Percentiles rank a stretch among this genome's conserved stretches.
phyloP scores from a whole-genome alignment of 768 basidiomycete genomes.

The Paxillus rubicundulus region DNA sequence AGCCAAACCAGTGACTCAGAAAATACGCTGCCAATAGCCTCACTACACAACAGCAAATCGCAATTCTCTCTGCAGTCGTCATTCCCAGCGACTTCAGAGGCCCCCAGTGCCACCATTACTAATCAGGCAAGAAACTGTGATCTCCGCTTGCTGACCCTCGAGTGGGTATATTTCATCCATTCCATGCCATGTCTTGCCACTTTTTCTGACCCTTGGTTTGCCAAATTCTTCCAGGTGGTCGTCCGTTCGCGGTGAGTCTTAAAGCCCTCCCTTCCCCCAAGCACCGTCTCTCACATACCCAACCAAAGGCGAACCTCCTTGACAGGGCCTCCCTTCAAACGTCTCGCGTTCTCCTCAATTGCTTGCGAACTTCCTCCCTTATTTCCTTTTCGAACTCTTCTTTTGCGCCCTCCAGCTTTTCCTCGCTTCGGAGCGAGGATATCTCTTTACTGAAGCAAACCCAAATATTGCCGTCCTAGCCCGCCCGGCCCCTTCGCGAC shows the following conservation, averaged over 20 bases:
- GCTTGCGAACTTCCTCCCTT: conserved; percentile 6
- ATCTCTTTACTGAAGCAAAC: conserved; percentile 46
- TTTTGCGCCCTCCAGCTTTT: conserved; percentile 42
- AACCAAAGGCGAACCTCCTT: conserved; percentile 74
- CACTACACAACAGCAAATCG: conserved; percentile 18
- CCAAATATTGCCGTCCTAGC: conserved; percentile 50
- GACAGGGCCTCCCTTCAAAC: conserved; percentile 38
- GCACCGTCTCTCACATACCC: conserved; percentile 19
- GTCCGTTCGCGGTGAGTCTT: conserved; percentile 65
- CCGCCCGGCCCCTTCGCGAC: conserved; percentile 59
- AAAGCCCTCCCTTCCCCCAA: conserved; percentile 7
- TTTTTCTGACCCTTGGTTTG: conserved; percentile 15
- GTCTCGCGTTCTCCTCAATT: conserved; percentile 2
- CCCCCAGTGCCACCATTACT: conserved; percentile 57
- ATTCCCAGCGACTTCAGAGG: conserved; percentile 40
- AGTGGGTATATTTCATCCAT: conserved; percentile 45
- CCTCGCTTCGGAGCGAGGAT: conserved; percentile 72
- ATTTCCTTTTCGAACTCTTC: conserved; percentile 10
- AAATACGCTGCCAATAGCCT: conserved; percentile 19
- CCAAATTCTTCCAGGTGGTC: conserved; percentile 56
- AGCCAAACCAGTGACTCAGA: not conserved
- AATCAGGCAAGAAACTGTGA: conserved; percentile 75
- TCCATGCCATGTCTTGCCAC: conserved; percentile 13
- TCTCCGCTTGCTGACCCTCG: conserved; percentile 79
- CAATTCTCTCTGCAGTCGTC: conserved; percentile 23